Conservation (phyloP, 768 basidiomycete genomes). For the Hygrophorus russula region DNA sequence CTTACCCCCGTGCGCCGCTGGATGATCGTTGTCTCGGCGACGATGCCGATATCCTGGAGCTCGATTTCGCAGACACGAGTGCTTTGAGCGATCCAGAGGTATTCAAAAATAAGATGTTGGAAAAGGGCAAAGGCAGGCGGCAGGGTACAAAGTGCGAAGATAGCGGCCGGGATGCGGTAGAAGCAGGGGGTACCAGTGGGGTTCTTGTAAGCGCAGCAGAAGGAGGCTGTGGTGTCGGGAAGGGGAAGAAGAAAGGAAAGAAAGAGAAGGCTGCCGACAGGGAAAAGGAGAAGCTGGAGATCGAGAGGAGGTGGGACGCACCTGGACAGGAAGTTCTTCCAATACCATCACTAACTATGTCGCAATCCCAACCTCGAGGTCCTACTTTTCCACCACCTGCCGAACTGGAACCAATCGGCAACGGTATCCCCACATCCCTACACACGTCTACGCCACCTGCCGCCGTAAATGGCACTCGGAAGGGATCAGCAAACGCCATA, state of each 20-base stretch:
- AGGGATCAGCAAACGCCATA: not conserved
- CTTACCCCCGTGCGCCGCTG: constrained; percentile 42
- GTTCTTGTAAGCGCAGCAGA: constrained; percentile 6
- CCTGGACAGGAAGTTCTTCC: constrained; percentile 50
- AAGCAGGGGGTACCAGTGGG: constrained; percentile 5
- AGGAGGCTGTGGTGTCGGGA: constrained; percentile 12
- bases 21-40: constrained; percentile 23
- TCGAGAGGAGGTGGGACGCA: constrained; percentile 44
- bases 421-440: not conserved
- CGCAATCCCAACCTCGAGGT: not conserved
- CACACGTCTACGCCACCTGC: not conserved
- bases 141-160: constrained; percentile 1
- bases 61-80: constrained; percentile 66
- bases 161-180: not conserved
- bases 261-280: constrained; percentile 31
- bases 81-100: constrained; percentile 57
- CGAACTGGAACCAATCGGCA: not conserved
- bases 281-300: constrained; percentile 30
- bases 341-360: constrained; percentile 9
- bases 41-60: constrained; percentile 60
- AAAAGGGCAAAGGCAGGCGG: constrained; percentile 17
- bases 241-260: constrained; percentile 20
- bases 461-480: not conserved
- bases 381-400: no score
- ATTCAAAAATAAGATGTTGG: constrained; percentile 29